Conservation (phyloP, 2,329 filamentous ascomycete genomes). For the Fusarium phyllophilum region DNA sequence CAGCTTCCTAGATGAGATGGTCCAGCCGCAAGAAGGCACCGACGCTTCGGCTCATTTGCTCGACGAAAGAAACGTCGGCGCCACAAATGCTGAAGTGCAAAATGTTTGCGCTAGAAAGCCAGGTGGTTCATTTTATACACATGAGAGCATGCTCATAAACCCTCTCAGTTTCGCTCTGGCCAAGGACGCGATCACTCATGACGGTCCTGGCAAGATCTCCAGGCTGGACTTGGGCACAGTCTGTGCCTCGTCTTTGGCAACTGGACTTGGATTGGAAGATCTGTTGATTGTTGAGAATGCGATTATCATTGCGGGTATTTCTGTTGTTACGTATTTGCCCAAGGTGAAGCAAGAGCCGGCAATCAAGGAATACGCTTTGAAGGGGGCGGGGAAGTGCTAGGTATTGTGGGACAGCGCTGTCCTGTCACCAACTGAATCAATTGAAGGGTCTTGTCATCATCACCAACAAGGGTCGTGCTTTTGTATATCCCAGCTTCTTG, state of each 20-base stretch:
- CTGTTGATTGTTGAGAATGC: not conserved
- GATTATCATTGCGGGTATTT: not conserved
- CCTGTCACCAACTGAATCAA: no score
- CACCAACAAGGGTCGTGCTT: no score
- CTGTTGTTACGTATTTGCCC: not conserved
- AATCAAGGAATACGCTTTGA: not conserved
- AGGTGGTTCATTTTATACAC: conserved; percentile 7
- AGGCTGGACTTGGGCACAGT: not conserved
- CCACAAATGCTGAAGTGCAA: conserved; percentile 2
- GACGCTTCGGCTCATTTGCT: conserved; percentile 3
- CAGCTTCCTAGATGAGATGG: conserved; percentile 3
- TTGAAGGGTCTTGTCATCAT: not conserved
- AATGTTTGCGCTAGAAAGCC: not conserved
- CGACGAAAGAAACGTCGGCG: not conserved
- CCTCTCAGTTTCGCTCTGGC: conserved; percentile 3
- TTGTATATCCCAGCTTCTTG: not conserved
- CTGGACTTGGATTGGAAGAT: conserved; percentile 1
- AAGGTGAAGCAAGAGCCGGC: not conserved
- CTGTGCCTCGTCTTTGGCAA: not conserved
- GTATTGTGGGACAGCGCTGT: not conserved
- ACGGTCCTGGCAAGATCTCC: not conserved
- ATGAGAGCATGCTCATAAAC: conserved; percentile 8
- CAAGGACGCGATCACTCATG: not conserved
- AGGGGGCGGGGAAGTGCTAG: not conserved
- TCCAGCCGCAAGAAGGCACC: conserved; percentile 2